Percentiles rank a stretch among this genome's conserved stretches.
These are phyloP conservation scores for Magnaporthiopsis incrustans DNA, from an alignment of 2,329 filamentous ascomycete genomes.

Conservation along the genomic window DNA sequence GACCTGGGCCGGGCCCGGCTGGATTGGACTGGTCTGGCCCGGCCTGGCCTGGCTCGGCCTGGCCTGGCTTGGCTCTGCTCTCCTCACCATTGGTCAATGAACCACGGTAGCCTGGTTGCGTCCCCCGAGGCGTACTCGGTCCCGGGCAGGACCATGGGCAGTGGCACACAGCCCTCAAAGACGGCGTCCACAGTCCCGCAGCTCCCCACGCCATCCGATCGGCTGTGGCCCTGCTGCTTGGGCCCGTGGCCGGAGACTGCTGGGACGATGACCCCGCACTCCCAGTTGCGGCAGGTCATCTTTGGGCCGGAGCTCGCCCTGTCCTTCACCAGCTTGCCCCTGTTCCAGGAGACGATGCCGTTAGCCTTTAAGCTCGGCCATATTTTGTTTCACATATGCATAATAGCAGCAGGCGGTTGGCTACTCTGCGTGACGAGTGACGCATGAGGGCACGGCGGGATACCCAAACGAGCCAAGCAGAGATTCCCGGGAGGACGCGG, in stretches of 20 bases:
- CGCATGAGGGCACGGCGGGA: no score
- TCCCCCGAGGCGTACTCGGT: slow-evolving; percentile 33
- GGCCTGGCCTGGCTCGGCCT: no score
- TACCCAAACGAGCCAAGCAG: no score
- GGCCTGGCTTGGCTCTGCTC: no score
- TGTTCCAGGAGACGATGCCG: slow-evolving; percentile 21
- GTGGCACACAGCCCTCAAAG: slow-evolving; percentile 49
- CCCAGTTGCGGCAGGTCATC: slow-evolving; percentile 86
- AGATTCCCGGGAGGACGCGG: no score
- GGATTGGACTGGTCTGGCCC: no score
- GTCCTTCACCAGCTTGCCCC: slow-evolving; percentile 72
- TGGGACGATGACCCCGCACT: slow-evolving; percentile 79
- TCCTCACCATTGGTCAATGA: slow-evolving; percentile 21
- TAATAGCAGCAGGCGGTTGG: no score
- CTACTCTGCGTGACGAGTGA: no score
- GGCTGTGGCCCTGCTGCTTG: background rate
- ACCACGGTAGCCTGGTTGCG: slow-evolving; percentile 30
- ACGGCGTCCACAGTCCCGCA: slow-evolving; percentile 26
- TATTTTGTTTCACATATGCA: no score
- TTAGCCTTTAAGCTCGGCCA: no score
- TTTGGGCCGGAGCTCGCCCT: slow-evolving; percentile 59
- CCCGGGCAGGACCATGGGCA: slow-evolving; percentile 57
- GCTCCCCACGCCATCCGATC: background rate
- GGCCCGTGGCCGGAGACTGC: slow-evolving; percentile 23
- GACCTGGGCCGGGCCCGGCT: no score